phyloP scores from a whole-genome alignment of 75 land plant genomes.

The Adiantum capillusveneris region DNA sequence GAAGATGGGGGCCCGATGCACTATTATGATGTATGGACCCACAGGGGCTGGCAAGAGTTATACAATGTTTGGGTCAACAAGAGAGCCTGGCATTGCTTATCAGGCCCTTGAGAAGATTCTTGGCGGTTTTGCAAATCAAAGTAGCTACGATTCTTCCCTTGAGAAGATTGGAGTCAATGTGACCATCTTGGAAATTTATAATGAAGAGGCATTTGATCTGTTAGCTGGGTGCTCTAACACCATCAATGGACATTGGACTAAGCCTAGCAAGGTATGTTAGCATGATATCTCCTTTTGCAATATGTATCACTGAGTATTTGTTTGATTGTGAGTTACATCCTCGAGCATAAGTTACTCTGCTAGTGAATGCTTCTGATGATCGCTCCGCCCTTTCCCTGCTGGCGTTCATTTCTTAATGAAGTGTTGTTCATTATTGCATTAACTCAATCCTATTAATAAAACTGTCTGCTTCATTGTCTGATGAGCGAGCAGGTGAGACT shows the following conservation, averaged over 20 bases:
- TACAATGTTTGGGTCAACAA: slow-evolving; percentile 88
- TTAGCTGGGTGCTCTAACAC: slow-evolving; percentile 29
- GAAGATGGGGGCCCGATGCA: slow-evolving; percentile 66
- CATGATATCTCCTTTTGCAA: no score
- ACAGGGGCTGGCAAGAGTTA: slow-evolving; percentile 97
- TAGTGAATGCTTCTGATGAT: no score
- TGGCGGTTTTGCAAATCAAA: slow-evolving; percentile 23
- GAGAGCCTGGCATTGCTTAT: slow-evolving; percentile 84
- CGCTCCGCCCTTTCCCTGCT: no score
- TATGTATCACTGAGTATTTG: no score
- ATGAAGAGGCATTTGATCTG: slow-evolving; percentile 93
- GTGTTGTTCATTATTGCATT: background rate
- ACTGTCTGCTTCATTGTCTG: no score
- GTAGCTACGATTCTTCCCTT: slow-evolving; percentile 8
- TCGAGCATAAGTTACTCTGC: no score
- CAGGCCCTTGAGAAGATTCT: slow-evolving; percentile 66
- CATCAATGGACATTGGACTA: slow-evolving; percentile 2
- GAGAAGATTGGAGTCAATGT: slow-evolving; percentile 45
- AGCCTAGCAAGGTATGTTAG: no score
- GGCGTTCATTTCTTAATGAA: no score
- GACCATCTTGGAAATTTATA: slow-evolving; percentile 89
- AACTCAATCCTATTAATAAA: background rate
- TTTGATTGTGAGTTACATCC: no score
- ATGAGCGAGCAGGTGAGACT: slow-evolving; percentile 47
- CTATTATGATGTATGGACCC: slow-evolving; percentile 98